Conservation (phyloP, 208 protist genomes). For the Endotrypanum monterogeii region DNA sequence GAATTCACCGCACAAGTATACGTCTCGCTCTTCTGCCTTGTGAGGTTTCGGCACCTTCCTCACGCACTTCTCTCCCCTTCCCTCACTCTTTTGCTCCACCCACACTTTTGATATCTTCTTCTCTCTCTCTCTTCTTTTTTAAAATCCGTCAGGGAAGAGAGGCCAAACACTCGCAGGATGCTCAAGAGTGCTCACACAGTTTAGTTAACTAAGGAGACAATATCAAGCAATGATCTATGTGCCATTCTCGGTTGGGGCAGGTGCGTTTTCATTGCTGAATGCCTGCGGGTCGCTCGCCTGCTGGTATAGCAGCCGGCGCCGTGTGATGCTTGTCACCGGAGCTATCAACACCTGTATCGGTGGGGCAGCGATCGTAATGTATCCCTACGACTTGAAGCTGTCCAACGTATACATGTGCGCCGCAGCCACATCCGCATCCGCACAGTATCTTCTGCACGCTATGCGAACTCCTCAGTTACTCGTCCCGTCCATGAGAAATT, state of each 20-base stretch:
- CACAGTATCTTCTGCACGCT: slow-evolving; percentile 69
- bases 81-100: not conserved
- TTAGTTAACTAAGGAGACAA: no score
- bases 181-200: no score
- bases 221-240: slow-evolving; percentile 45
- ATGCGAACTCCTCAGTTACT: slow-evolving; percentile 56
- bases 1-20: no score
- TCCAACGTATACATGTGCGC: slow-evolving; percentile 58
- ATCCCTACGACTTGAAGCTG: slow-evolving; percentile 59
- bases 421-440: slow-evolving; percentile 51
- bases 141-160: no score
- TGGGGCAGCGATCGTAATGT: slow-evolving; percentile 39
- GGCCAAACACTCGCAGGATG: no score
- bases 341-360: slow-evolving; percentile 65
- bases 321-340: slow-evolving; percentile 70
- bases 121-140: no score
- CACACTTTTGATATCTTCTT: no score
- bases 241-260: slow-evolving; percentile 50
- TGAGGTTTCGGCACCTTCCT: not conserved
- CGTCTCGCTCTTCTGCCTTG: no score
- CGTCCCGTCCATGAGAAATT: slow-evolving; percentile 34
- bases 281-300: slow-evolving; percentile 53
- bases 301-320: slow-evolving; percentile 65
- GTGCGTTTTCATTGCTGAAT: slow-evolving; percentile 67
- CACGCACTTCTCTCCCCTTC: not conserved